Conservation (phyloP, 768 basidiomycete genomes). For the Boletus huronensis region DNA sequence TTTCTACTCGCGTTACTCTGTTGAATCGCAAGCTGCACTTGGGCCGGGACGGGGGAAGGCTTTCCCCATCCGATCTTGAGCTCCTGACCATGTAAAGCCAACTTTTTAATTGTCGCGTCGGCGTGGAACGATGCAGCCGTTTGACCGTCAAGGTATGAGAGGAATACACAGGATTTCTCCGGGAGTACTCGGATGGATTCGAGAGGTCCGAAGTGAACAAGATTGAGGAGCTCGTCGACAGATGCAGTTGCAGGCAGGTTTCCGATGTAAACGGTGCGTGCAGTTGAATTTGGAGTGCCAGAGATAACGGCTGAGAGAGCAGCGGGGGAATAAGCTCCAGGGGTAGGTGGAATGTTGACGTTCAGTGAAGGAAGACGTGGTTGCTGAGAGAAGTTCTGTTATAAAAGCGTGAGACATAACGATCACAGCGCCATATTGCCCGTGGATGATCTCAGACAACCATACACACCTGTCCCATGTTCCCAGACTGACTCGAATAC, state of each 20-base stretch:
- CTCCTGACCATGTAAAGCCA: constrained; percentile 90
- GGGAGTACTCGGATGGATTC: constrained; percentile 93
- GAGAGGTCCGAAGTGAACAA: constrained; percentile 96
- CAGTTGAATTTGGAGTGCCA: constrained; percentile 54
- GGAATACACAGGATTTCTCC: constrained; percentile 96
- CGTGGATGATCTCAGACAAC: background rate
- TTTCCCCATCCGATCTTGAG: constrained; percentile 99
- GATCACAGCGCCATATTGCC: background rate
- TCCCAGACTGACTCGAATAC: constrained; percentile 67
- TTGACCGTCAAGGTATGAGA: constrained; percentile 91
- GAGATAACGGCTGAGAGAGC: constrained; percentile 72
- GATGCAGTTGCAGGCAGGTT: constrained; percentile 94
- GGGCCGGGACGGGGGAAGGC: constrained; percentile 80
- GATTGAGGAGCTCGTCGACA: constrained; percentile 95
- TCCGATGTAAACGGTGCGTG: constrained; percentile 95
- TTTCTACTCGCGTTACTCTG: constrained; percentile 94
- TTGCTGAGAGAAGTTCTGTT: constrained; percentile 44
- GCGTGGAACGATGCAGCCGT: constrained; percentile 97
- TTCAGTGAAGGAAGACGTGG: constrained; percentile 60
- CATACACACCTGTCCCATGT: constrained; percentile 58
- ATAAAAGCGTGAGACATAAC: constrained; percentile 5
- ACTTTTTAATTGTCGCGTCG: constrained; percentile 92
- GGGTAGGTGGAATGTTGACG: constrained; percentile 66
- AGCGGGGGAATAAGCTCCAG: constrained; percentile 74
- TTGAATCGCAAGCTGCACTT: constrained; percentile 83